A percentile compares a stretch with the other conserved stretches of the same genome.
Conservation (phyloP, 2,329 filamentous ascomycete genomes). For the Calonectria pteridis region DNA sequence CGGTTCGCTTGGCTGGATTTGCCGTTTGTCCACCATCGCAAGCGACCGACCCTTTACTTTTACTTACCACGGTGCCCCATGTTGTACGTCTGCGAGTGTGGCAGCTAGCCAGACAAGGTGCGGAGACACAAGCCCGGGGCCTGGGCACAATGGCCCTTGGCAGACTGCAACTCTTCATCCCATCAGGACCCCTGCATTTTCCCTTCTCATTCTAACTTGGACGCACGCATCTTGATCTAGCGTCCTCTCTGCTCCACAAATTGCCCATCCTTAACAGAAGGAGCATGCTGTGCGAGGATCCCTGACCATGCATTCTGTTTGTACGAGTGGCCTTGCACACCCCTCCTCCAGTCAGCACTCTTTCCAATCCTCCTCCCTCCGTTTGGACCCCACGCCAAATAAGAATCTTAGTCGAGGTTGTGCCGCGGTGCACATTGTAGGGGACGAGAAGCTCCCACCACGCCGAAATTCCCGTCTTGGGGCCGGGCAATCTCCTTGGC, state of each 20-base stretch:
- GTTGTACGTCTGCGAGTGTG: not conserved
- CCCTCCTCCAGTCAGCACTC: conserved; percentile 10
- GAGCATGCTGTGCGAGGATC: conserved; percentile 35
- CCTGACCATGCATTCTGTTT: conserved; percentile 14
- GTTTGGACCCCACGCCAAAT: conserved; percentile 9
- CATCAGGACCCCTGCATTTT: not conserved
- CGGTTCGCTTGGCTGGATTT: not conserved
- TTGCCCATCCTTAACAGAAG: conserved; percentile 26
- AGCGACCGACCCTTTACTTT: not conserved
- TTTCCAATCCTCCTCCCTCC: not conserved
- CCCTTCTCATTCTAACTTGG: not conserved
- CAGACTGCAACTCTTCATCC: conserved; percentile 6
- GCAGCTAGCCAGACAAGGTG: not conserved
- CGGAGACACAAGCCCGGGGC: conserved; percentile 7
- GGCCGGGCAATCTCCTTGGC: conserved; percentile 19
- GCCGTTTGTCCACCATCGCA: not conserved
- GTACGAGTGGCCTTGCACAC: not conserved
- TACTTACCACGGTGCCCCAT: not conserved
- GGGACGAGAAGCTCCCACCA: not conserved
- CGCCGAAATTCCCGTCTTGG: not conserved
- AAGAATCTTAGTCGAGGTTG: conserved; percentile 1
- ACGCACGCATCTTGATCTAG: conserved; percentile 2
- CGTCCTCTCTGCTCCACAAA: not conserved
- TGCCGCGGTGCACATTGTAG: not conserved
- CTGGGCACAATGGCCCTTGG: not conserved